phyloP scores from a whole-genome alignment of 2,329 filamentous ascomycete species.

The Aspergillus ochraceoroseus region DNA sequence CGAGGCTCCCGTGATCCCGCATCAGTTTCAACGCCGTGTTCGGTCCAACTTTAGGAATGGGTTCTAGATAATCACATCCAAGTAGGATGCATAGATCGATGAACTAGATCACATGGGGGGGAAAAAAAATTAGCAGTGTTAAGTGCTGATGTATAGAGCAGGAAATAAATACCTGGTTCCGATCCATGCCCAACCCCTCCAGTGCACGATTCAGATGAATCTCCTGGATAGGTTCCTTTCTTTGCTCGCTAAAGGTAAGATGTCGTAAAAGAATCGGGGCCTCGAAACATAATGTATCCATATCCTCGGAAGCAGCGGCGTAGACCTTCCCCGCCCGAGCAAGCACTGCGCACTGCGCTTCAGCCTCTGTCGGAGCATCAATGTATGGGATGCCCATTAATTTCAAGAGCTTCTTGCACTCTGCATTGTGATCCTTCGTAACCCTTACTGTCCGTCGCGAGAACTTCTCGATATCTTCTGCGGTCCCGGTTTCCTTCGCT shows the following conservation, averaged over 20 bases:
- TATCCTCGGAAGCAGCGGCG: slow-evolving; percentile 93
- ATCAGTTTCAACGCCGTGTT: slow-evolving; percentile 90
- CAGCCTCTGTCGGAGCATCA: slow-evolving; percentile 90
- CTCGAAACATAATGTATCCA: slow-evolving; percentile 97
- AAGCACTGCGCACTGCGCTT: slow-evolving; percentile 90
- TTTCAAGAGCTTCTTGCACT: slow-evolving; percentile 85
- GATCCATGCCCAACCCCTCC: slow-evolving; percentile 81
- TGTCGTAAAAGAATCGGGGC: slow-evolving; percentile 85
- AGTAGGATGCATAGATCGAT: slow-evolving; percentile 97
- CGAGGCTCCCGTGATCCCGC: slow-evolving; percentile 80
- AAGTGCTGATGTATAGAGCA: not conserved
- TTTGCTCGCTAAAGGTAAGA: slow-evolving; percentile 92
- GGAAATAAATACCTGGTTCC: slow-evolving; percentile 60
- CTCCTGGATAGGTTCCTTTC: slow-evolving; percentile 96
- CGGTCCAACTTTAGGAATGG: slow-evolving; percentile 89
- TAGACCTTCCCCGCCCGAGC: slow-evolving; percentile 92
- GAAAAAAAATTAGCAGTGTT: not conserved
- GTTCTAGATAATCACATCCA: slow-evolving; percentile 95
- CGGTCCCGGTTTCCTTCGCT: slow-evolving; percentile 93
- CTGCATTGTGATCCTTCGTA: slow-evolving; percentile 92
- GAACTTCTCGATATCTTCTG: slow-evolving; percentile 97
- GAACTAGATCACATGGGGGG: slow-evolving; percentile 55
- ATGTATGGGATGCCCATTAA: slow-evolving; percentile 97
- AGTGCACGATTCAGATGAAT: slow-evolving; percentile 84
- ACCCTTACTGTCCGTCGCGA: slow-evolving; percentile 87